Base-by-base conservation (phyloP, 306 rosid species). In the Sophora flavescens region DNA sequence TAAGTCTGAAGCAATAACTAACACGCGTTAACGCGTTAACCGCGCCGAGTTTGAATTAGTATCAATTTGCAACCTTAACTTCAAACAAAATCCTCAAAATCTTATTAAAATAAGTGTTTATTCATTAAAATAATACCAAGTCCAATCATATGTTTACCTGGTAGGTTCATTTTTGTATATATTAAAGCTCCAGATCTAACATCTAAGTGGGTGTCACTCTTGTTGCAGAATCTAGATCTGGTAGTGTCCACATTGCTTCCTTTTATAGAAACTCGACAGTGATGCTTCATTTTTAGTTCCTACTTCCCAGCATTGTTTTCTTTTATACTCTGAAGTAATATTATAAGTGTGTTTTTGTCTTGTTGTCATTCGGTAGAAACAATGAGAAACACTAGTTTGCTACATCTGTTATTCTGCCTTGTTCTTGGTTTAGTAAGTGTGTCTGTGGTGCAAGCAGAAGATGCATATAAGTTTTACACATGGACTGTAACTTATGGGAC, bases 401-500 rank as follows among this genome's bases (percentile, higher is more conserved):
- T 82, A 47, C 79, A 17, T 35, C 22, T 86, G 83, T 8, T 89
- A n/a, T 88, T 89, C n/a, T 88, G 58, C 76, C 70, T 86, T 66
- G 80, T 80, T 72, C 14, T 87, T 42, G 86, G 86, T 44, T 66
- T 89, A 72, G 26, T 84, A 41, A 42, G 79, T 67, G 70, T 79
- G 80, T 86, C 66, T 68, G 66, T 77, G 50, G 98, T 90, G 74
- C 76, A 84, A 79, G 93, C 96, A 47, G 99, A 95, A 11, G 87
- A 92, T 82, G 92, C 91, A 26, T 93, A 93, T 26, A 87, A 78
- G 80, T 91, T 57, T 64, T 90, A 76, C 75, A 90, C 96, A 58
- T 93, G 97, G 98, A 94, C 92, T 3, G 97, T 94, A 16, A 90
- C 98, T 47, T 92, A 91, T 81, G 97, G 97, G 35, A 94, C 87